Evolutionary conservation across 2,329 filamentous ascomycete species (phyloP), one percentile per base, ranked within the genome.

Genomic region (Fusarium verrucosum): DNA sequence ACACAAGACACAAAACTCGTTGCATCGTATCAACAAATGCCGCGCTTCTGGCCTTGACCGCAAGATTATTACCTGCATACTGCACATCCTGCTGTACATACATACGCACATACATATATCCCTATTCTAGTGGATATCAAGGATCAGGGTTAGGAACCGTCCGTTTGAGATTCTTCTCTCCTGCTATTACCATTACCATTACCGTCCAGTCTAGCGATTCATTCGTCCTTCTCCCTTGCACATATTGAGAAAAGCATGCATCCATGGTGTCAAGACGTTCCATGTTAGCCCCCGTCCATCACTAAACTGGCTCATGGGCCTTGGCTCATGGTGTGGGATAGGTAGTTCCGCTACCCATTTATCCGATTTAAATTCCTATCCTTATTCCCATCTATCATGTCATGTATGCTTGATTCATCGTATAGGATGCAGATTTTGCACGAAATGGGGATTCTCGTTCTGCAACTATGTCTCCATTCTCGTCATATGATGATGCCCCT

Each of bases 241-340:
- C 56, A 38, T 41, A 58, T 40, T 40, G 49, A 54, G 35, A 45
- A 64, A 57, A 51, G 58, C 45, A 51, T 60, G 37, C 42, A 66
- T 56, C 38, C 49, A 60, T 40, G 22, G 22, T 41, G 61, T 55
- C 55, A 63, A 59, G 57, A 55, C 61, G 57, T 59, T n/a, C n/a
- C n/a, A n/a, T 68, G 40, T 42, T 66, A 68, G 65, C 52, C 52
- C 57, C 65, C 65, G 55, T 68, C 65, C 41, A 68, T 62, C 57
- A 50, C 52, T 36, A 13, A 20, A 26, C 28, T 52, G 14, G 10
- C 45, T 25, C 35, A 49, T 42, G 23, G 30, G n/a, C 19, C 44
- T 36, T 50, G 20, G 30, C 35, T 51, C 28, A 50, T 41, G 40
- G 40, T 44, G 42, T n/a, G n/a, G n/a, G n/a, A n/a, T n/a, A 42